phyloP scores from a whole-genome alignment of 768 basidiomycete species.

The Phanerochaete carnosa region DNA sequence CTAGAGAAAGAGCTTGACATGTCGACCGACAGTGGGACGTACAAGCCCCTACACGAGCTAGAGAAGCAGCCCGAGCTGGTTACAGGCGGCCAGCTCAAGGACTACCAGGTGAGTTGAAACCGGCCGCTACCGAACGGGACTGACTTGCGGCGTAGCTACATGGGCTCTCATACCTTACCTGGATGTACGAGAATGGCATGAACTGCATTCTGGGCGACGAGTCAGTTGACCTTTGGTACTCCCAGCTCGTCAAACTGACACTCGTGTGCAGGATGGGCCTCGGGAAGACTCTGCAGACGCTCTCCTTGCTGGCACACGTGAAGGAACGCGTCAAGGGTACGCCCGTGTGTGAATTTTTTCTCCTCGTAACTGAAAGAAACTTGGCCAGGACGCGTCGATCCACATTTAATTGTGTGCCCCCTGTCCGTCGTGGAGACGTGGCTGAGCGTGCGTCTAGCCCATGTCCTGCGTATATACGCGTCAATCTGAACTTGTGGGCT shows the following conservation, averaged over 20 bases:
- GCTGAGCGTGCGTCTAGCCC: slow-evolving; percentile 39
- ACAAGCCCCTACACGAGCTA: slow-evolving; percentile 36
- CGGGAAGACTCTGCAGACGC: slow-evolving; percentile 64
- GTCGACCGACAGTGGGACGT: slow-evolving; percentile 17
- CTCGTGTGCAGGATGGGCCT: slow-evolving; percentile 54
- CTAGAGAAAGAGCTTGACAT: slow-evolving; percentile 29
- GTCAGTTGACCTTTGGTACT: slow-evolving; percentile 30
- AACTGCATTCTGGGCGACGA: slow-evolving; percentile 74
- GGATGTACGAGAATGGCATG: slow-evolving; percentile 69
- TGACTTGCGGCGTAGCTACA: slow-evolving; percentile 35
- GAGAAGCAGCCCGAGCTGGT: slow-evolving; percentile 49
- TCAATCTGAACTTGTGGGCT: neutral
- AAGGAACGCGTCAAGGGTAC: slow-evolving; percentile 47
- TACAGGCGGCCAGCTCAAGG: slow-evolving; percentile 60
- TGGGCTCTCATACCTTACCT: slow-evolving; percentile 62
- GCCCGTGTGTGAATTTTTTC: neutral
- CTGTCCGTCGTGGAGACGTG: slow-evolving; percentile 63
- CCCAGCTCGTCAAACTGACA: neutral
- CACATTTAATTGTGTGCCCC: slow-evolving; percentile 73
- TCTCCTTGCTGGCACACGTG: slow-evolving; percentile 66
- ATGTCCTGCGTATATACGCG: neutral
- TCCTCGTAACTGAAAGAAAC: neutral
- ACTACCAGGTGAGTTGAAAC: slow-evolving; percentile 52
- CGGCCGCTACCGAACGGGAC: neutral
- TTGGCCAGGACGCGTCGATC: slow-evolving; percentile 39